These are phyloP conservation scores for Pichia insulana DNA, from an alignment of 805 yeast genomes.

Conservation along the genomic window DNA sequence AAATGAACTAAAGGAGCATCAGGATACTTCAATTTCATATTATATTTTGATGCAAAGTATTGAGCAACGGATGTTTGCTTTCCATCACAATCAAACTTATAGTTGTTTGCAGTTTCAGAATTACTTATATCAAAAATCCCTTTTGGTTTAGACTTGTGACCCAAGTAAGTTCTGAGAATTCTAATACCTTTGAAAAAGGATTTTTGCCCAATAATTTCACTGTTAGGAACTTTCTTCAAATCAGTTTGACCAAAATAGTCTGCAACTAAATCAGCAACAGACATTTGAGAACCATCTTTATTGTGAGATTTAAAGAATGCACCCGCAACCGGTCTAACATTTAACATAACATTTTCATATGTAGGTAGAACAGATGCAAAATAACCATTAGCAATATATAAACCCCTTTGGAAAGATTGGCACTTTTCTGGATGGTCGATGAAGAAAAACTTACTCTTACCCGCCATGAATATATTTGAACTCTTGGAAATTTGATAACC, in stretches of 20 bases:
- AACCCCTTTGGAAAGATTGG: conserved; percentile 20
- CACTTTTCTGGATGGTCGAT: conserved; percentile 19
- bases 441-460: conserved; percentile 19
- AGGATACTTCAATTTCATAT: conserved; percentile 20
- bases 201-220: conserved; percentile 9
- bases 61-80: conserved; percentile 19
- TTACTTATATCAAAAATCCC: conserved; percentile 17
- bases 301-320: conserved; percentile 23
- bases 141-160: conserved; percentile 18
- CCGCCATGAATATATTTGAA: conserved; percentile 17
- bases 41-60: conserved; percentile 20
- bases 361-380: conserved; percentile 25
- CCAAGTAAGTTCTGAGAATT: conserved; percentile 18
- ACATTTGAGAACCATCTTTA: conserved; percentile 18
- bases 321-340: conserved; percentile 24
- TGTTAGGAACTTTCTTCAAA: conserved; percentile 9
- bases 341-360: conserved; percentile 20
- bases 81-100: conserved; percentile 19
- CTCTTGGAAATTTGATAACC: conserved; percentile 19
- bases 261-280: conserved; percentile 19
- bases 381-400: conserved; percentile 24
- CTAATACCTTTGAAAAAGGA: conserved; percentile 19
- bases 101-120: conserved; percentile 15
- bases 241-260: conserved; percentile 18
- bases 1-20: conserved; percentile 22